These are phyloP conservation scores for Plantago elongata DNA, from an alignment of 257 asterid genomes.

Conservation along the genomic window DNA sequence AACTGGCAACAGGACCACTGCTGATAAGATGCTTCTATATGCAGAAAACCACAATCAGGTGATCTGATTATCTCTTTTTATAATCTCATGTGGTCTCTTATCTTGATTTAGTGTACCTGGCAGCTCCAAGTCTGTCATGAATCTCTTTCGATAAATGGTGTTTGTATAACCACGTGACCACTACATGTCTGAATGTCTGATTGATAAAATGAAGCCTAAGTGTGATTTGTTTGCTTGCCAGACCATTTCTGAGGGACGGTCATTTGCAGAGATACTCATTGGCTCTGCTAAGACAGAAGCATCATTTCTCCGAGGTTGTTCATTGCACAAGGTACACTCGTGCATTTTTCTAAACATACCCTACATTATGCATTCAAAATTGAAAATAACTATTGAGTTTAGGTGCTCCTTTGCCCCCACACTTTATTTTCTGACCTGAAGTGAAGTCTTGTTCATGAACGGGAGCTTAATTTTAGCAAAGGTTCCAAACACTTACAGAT, in stretches of 20 bases:
- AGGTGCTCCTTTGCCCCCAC: background rate
- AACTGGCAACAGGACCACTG: constrained; percentile 45
- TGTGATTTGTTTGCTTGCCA: constrained; percentile 34
- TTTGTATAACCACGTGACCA: constrained; percentile 13
- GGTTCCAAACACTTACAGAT: too few relatives aligned
- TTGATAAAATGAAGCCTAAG: constrained; percentile 14
- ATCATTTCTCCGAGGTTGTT: constrained; percentile 62
- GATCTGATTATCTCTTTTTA: constrained; percentile 15
- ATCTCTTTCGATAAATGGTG: background rate
- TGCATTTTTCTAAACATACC: background rate
- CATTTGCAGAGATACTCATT: constrained; percentile 84
- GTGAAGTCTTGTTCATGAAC: background rate
- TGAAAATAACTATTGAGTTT: too few relatives aligned
- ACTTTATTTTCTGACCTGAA: constrained; percentile 8
- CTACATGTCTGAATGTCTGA: constrained; percentile 16
- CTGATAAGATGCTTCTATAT: constrained; percentile 77
- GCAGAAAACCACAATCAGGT: constrained; percentile 99
- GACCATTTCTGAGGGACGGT: constrained; percentile 92
- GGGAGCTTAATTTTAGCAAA: background rate
- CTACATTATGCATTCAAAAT: background rate
- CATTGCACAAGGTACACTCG: constrained; percentile 77
- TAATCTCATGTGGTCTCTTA: background rate
- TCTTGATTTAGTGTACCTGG: background rate
- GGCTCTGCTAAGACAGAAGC: constrained; percentile 61
- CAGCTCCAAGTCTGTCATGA: background rate